These are phyloP conservation scores for Angomonas ambiguus DNA, from an alignment of 208 protist species.

Conservation along the genomic window DNA sequence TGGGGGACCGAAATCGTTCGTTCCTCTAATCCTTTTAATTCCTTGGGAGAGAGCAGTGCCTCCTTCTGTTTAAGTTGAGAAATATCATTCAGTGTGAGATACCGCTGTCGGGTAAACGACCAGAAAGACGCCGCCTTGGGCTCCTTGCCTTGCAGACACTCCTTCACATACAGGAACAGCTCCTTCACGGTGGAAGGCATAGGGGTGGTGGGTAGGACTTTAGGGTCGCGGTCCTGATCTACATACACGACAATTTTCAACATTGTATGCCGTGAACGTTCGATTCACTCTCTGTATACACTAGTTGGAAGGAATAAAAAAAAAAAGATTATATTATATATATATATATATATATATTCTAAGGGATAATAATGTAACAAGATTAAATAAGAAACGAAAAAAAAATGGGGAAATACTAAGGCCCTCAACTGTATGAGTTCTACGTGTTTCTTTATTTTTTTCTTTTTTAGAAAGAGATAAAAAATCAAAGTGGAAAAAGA, in stretches of 20 bases:
- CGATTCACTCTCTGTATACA: background rate
- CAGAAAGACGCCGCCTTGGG: constrained; percentile 55
- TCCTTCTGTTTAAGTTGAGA: constrained; percentile 21
- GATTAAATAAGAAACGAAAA: constrained; percentile 14
- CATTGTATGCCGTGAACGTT: constrained; percentile 4
- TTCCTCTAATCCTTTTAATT: constrained; percentile 1
- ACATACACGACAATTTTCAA: constrained; percentile 40
- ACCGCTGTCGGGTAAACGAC: constrained; percentile 31
- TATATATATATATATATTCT: background rate
- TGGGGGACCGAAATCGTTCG: constrained; percentile 4
- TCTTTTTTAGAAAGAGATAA: too few species aligned
- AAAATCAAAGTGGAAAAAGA: background rate
- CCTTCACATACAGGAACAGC: constrained; percentile 18
- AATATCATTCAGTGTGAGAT: constrained; percentile 30
- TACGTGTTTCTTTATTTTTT: too few species aligned
- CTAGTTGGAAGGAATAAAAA: background rate
- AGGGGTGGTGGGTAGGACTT: constrained; percentile 13
- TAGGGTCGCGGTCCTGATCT: constrained; percentile 18
- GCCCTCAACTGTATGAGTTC: too few species aligned
- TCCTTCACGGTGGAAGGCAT: constrained; percentile 18
- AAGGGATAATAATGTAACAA: constrained; percentile 5
- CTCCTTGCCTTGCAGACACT: background rate
- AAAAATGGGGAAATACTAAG: constrained; percentile 1
- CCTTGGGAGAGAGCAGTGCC: constrained; percentile 19
- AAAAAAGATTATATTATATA: background rate